Evolutionary conservation across 2,329 filamentous ascomycete genomes (phyloP), one percentile per base, ranked within the genome.

Genomic region (Cytospora leucostoma): DNA sequence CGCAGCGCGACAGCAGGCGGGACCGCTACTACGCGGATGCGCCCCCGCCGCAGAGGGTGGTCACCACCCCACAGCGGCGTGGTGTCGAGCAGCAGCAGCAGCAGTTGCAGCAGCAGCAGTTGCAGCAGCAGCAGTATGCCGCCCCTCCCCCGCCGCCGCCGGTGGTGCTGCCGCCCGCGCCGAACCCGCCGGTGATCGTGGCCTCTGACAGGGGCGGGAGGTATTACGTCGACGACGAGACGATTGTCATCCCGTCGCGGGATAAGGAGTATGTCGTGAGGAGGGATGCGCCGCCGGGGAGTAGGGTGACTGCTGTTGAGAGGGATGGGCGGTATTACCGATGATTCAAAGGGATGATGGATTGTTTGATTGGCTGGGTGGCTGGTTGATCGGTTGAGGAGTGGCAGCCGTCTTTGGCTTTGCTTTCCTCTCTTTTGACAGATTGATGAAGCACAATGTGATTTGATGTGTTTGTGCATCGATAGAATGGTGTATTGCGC

Each of bases 211-310:
- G 37, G n/a, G 47, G 56, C 5, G 35, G 40, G 2, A 35, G 64
- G 50, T 64, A 66, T 50, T 64, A 64, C 47, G 58, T 61, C 15
- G 64, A 66, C 15, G 49, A 61, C 3, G 51, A 59, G 27, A 61
- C 51, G 32, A 54, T 66, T 7, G 50, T 66, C 15, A 59, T 66
- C n/a, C 64, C 64, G 10, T 61, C 57, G 32, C 35, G 56, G 3
- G 64, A 66, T 17, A 61, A 47, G 1, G 35, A 56, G 34, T 66
- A 56, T 13, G 58, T 66, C 3, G 53, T 64, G 1, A 47, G 64
- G 40, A 47, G 64, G 50, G 50, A 44, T 15, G 61, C 54, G 35
- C 57, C 57, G 50, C 54, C 64, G 2, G 64, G 53, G 35, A 51
- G 27, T 15, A 49, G 64, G 54, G 4, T 64, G n/a, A 49, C 44